phyloP scores from a whole-genome alignment of 306 rosid genomes.

The Luffa acutangula region DNA sequence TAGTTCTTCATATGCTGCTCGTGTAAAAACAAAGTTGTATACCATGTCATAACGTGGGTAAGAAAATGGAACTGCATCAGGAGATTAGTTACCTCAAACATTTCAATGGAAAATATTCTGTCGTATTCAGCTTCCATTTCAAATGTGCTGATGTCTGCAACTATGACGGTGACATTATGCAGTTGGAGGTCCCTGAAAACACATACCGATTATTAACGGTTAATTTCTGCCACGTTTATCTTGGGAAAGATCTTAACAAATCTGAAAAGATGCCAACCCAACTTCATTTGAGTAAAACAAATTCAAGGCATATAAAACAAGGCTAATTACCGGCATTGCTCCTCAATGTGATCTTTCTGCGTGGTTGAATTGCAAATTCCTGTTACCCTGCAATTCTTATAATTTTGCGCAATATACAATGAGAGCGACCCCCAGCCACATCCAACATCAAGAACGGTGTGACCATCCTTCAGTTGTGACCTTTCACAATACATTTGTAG shows the following conservation, averaged over 20 bases:
- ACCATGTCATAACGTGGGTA: neutral
- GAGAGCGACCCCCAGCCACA: conserved; percentile 94
- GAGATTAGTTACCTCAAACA: conserved; percentile 65
- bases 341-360: conserved; percentile 63
- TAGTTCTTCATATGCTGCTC: conserved; percentile 96
- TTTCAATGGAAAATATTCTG: conserved; percentile 70
- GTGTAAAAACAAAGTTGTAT: neutral
- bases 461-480: conserved; percentile 59
- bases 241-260: neutral
- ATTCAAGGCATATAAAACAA: neutral
- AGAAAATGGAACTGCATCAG: neutral
- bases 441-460: conserved; percentile 72
- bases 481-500: conserved; percentile 60
- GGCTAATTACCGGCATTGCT: conserved; percentile 35
- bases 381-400: conserved; percentile 56
- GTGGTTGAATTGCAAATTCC: conserved; percentile 84
- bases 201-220: neutral
- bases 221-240: neutral
- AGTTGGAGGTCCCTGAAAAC: conserved; percentile 44
- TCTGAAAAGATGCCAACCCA: neutral
- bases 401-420: conserved; percentile 61
- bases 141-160: conserved; percentile 62
- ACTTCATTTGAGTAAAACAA: neutral
- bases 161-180: conserved; percentile 60
- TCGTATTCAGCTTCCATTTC: conserved; percentile 82